Conservation (phyloP, 768 basidiomycete species). For the Sistotremastrum suecicum region DNA sequence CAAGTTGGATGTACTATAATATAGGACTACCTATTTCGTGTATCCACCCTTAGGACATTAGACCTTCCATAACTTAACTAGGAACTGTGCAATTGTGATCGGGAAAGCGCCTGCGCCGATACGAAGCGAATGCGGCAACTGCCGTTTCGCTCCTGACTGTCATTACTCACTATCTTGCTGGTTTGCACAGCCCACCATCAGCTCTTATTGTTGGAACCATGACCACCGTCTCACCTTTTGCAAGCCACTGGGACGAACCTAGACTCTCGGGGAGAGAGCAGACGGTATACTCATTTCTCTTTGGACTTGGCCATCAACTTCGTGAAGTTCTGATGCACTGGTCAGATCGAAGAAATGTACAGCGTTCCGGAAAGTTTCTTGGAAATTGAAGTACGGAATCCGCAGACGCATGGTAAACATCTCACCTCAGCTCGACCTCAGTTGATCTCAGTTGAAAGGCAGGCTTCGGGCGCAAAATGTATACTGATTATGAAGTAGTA, state of each 20-base stretch:
- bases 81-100: neutral
- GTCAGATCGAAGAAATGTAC: conserved; percentile 95
- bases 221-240: conserved; percentile 29
- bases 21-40: conserved; percentile 6
- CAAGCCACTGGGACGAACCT: conserved; percentile 24
- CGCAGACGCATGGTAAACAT: conserved; percentile 78
- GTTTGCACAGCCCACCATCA: too few relatives aligned
- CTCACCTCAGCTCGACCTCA: neutral
- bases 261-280: conserved; percentile 23
- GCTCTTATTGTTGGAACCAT: conserved; percentile 6
- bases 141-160: neutral
- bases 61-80: neutral
- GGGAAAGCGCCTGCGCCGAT: neutral
- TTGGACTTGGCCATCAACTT: conserved; percentile 14
- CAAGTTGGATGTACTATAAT: too few relatives aligned
- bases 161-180: neutral
- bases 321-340: conserved; percentile 14
- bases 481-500: conserved; percentile 97
- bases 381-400: conserved; percentile 94
- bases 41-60: conserved; percentile 7
- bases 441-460: neutral
- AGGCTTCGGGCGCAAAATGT: conserved; percentile 98
- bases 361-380: conserved; percentile 92
- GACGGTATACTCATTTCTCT: conserved; percentile 15
- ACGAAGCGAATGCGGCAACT: neutral